These are phyloP conservation scores for Solanum habrochaites DNA, from an alignment of 257 asterid genomes.

Conservation along the genomic window DNA sequence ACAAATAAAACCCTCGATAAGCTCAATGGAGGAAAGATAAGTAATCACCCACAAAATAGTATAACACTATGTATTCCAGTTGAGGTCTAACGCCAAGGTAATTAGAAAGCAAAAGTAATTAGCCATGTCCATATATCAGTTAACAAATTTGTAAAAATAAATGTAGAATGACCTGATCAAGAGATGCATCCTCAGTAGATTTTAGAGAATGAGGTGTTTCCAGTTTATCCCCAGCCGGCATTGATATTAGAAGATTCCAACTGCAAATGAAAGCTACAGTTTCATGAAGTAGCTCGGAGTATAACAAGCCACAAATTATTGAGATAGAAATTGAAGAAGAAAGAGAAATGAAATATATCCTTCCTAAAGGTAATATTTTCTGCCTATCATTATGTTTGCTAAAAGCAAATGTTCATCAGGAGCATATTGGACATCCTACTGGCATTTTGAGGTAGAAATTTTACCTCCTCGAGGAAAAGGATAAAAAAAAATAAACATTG, in stretches of 20 bases:
- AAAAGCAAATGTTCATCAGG: not conserved
- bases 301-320: not conserved
- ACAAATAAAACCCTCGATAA: not conserved
- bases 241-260: conserved; percentile 75
- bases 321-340: not conserved
- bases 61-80: not conserved
- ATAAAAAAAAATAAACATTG: not conserved
- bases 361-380: not conserved
- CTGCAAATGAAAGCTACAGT: conserved; percentile 36
- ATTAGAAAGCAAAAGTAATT: not conserved
- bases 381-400: not conserved
- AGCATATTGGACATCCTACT: not conserved
- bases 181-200: conserved; percentile 54
- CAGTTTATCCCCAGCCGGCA: conserved; percentile 80
- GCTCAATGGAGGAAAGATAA: not conserved
- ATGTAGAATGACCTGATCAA: conserved; percentile 50
- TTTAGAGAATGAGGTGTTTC: conserved; percentile 71
- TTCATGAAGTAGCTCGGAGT: conserved; percentile 6
- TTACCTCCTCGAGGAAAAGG: not conserved
- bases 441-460: not conserved
- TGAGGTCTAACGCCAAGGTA: not conserved
- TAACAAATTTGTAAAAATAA: not conserved
- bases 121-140: not conserved
- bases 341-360: not conserved
- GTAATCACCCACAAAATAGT: not conserved